Evolutionary conservation across 306 rosid species (phyloP).

Genomic region (Lupinus albus): DNA sequence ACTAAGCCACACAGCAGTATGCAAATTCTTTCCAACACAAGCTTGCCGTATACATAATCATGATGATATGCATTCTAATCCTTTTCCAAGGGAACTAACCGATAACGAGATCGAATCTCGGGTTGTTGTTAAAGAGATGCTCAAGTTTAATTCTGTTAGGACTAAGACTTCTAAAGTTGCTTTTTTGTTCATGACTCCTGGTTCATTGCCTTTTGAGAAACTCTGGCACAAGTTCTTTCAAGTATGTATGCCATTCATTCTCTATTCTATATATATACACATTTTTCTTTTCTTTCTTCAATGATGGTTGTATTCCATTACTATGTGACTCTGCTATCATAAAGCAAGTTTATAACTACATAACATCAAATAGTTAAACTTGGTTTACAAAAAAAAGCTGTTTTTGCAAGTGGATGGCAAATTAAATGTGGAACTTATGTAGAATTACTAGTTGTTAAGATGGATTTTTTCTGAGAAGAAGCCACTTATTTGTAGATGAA

Average conservation of each 20-base stretch:
- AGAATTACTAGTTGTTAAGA: neutral
- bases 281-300: constrained; percentile 24
- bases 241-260: constrained; percentile 57
- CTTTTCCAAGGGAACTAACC: constrained; percentile 50
- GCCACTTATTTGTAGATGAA: neutral
- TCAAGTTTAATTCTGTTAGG: constrained; percentile 51
- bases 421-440: neutral
- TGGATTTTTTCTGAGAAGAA: constrained; percentile 2
- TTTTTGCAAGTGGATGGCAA: neutral
- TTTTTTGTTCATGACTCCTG: constrained; percentile 88
- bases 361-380: neutral
- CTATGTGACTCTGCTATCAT: neutral
- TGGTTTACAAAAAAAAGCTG: neutral
- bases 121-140: constrained; percentile 68
- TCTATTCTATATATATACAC: neutral
- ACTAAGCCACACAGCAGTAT: constrained; percentile 37
- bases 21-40: constrained; percentile 53
- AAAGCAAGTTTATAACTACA: neutral
- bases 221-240: constrained; percentile 82
- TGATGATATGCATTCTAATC: constrained; percentile 37
- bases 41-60: constrained; percentile 40
- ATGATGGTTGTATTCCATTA: neutral
- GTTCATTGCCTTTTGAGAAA: constrained; percentile 85
- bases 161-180: constrained; percentile 75
- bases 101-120: constrained; percentile 71